Evolutionary conservation across 306 rosid species (phyloP), one percentile per base, ranked within the genome.

Genomic region (Vigna reflexopilosa): DNA sequence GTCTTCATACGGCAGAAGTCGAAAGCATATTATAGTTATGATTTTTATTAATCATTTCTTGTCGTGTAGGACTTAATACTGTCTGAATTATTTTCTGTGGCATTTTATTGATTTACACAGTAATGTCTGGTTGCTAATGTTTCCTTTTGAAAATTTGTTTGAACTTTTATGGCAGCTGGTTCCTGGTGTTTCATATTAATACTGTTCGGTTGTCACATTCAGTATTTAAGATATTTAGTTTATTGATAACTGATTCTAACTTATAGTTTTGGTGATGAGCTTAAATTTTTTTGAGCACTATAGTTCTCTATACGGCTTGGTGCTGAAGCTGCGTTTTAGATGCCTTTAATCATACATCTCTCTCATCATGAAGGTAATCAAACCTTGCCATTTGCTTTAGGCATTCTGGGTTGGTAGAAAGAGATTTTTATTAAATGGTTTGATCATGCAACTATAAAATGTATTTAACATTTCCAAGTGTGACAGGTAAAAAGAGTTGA

Each of bases 401-500:
- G 81, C 81, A 64, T 83, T 86, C 83, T 77, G 88, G 89, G 86
- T 88, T 80, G 87, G 84, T 78, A 70, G 52, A 54, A 48, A 69
- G 72, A 52, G 28, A 26, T 12, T 24, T 34, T 67, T 77, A 69
- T 48, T 65, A 19, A 67, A 72, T 49, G 30, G 69, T 68, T 61
- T 79, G 51, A 70, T 74, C 47, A 67, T 72, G 51, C 73, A 63
- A 68, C 57, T 55, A 36, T 30, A 55, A 67, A 68, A 14, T 67
- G 26, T 72, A 47, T 85, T 87, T 89, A 82, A 75, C 67, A 87
- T 89, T 83, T 89, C 78, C 72, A 44, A 42, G 44, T 75, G 73
- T 89, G 87, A 81, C 93, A 86, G 93, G 89, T 87, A 79, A 74
- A 36, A 89, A 76, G 83, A 79, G 73, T 76, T 82, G 82, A 52